Base-by-base conservation (phyloP, 2,329 filamentous ascomycete genomes). In the Exophiala bonariae region DNA sequence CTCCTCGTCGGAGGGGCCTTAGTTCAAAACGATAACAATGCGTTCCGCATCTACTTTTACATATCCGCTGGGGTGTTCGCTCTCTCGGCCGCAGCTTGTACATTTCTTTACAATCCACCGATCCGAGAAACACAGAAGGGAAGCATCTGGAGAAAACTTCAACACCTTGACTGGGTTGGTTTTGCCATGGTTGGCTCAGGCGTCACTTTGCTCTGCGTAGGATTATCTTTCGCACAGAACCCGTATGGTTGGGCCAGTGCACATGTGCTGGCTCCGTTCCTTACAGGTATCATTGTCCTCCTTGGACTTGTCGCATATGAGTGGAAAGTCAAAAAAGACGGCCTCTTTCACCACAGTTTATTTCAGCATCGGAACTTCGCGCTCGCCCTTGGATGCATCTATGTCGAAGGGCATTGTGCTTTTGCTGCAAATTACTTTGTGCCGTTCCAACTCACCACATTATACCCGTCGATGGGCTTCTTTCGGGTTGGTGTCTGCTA, bases 11-110 rank as follows among this genome's bases (percentile, higher is more conserved):
- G 48, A 33, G 43, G 43, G 3, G 31, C 38, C 2, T 11, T 50
- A n/a, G 37, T 37, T 20, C n/a, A 43, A 8, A 28, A 43, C 44
- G 26, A 44, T 17, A 31, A 37, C 4, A 34, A 20, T 16, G 44
- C 37, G 11, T 50, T 47, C 39, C 43, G 48, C 18, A 47, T 33
- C 20, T 50, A 42, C 20, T 50, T 19, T 16, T 50, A 50, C 19
- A 47, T 50, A 22, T 42, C 18, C 17, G 48, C 42, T 6, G 48
- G 43, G 10, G 19, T 50, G 5, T 50, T 28, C 33, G 38, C 44
- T n/a, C 20, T 38, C 18, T 31, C 37, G 14, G 20, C 23, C 13
- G 13, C 47, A 8, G 16, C 39, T 26, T 34, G 37, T 17, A 32
- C 37, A 13, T 26, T 47, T 5, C 30, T 50, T 9, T 50, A 50